Evolutionary conservation across 2,329 filamentous ascomycete species (phyloP).

Genomic region (Aspergillus udagawae): DNA sequence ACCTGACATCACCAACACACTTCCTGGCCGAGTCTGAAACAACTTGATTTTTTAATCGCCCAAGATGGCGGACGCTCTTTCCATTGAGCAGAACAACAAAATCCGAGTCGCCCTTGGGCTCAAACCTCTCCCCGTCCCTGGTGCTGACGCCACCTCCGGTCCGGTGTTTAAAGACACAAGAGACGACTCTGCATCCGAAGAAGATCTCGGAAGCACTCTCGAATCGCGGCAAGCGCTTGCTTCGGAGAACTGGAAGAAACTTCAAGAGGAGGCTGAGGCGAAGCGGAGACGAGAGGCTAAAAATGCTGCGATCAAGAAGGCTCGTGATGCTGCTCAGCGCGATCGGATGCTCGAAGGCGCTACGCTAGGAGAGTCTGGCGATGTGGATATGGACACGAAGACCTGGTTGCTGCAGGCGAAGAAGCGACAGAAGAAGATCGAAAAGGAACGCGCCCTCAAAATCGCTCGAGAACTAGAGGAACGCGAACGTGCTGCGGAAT

Average conservation of each 20-base stretch:
- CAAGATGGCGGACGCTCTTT: conserved; percentile 55
- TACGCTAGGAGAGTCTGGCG: conserved; percentile 72
- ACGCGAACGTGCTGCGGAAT: conserved; percentile 69
- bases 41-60: conserved; percentile 4
- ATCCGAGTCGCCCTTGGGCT: conserved; percentile 85
- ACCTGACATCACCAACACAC: not conserved
- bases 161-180: conserved; percentile 55
- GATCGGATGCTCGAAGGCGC: conserved; percentile 73
- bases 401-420: conserved; percentile 86
- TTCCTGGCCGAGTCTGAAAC: not conserved
- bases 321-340: conserved; percentile 76
- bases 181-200: conserved; percentile 46
- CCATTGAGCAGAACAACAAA: conserved; percentile 91
- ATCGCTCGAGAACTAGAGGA: conserved; percentile 74
- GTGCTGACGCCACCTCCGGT: conserved; percentile 46
- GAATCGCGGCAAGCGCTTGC: conserved; percentile 57
- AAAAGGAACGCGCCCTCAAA: conserved; percentile 64
- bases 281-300: conserved; percentile 77
- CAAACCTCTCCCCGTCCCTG: conserved; percentile 82
- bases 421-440: conserved; percentile 90
- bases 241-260: conserved; percentile 51
- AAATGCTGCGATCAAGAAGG: conserved; percentile 79
- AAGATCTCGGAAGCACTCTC: conserved; percentile 72
- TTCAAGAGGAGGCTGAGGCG: conserved; percentile 64
- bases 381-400: conserved; percentile 68